These are phyloP conservation scores for Puccinia polysora DNA, from an alignment of 1,284 basidiomycete species.

Conservation along the genomic window DNA sequence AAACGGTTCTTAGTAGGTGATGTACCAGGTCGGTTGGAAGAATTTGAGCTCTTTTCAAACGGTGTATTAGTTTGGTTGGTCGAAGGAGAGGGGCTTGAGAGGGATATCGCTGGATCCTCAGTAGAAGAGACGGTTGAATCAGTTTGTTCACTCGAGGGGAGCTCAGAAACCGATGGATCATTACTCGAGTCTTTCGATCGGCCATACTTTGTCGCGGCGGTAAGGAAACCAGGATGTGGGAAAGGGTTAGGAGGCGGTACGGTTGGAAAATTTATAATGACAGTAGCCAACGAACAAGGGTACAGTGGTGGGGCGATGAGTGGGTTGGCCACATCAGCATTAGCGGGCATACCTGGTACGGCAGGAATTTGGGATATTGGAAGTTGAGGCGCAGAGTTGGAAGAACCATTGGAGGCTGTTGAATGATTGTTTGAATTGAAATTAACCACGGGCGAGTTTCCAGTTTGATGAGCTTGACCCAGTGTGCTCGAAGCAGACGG, in stretches of 20 bases:
- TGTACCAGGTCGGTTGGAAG: neutral
- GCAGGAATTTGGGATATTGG: constrained; percentile 10
- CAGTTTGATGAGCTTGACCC: neutral
- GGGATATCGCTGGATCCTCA: neutral
- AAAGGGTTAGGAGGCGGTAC: constrained; percentile 26
- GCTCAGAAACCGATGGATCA: neutral
- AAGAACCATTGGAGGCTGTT: neutral
- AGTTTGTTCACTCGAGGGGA: constrained; percentile 1
- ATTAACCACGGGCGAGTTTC: neutral
- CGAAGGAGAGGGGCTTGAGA: neutral
- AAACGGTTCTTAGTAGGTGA: constrained; percentile 18
- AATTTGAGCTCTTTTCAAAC: neutral
- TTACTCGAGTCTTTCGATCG: constrained; percentile 9
- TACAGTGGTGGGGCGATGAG: constrained; percentile 35
- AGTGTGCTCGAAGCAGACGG: neutral
- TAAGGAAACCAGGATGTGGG: constrained; percentile 31
- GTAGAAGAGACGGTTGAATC: constrained; percentile 20
- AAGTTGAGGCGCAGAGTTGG: neutral
- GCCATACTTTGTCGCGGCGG: constrained; percentile 12
- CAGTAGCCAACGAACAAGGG: constrained; percentile 27
- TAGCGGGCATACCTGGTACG: constrained; percentile 10
- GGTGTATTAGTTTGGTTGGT: neutral
- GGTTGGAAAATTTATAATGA: constrained; percentile 32
- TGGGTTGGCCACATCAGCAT: constrained; percentile 8
- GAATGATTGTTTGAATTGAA: neutral